Base-by-base conservation (phyloP, 192 early-diverging fungal species). In the Coemansia sp. region DNA sequence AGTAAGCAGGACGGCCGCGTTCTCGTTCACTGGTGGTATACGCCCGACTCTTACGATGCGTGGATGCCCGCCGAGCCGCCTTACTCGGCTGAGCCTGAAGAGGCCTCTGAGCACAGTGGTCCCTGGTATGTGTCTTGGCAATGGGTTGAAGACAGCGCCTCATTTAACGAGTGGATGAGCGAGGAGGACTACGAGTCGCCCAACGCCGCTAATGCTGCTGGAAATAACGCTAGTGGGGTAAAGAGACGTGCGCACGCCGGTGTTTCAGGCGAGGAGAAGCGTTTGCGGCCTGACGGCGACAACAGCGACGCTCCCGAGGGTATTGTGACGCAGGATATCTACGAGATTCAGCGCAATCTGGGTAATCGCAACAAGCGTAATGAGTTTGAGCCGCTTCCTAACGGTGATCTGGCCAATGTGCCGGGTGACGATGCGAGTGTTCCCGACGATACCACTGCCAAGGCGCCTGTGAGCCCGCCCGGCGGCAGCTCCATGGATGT, bases 81-180 rank as follows among this genome's bases (percentile, higher is more conserved):
- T 39, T 90, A 86, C 63, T 74, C 75, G 14, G 87, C 87, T 44
- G 89, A 90, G 62, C 72, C 80, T 7, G 80, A 82, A 85, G 88
- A 53, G 83, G 85, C 86, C 0, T 89, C 87, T 2, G 82, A 87
- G 32, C 91, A 90, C 64, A 72, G 55, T 9, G 92, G 92, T 0
- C 79, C 90, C 0, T 94, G 92, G 91, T 80, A 82, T 41, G 86
- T 95, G 11, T 86, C 85, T 21, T 72, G 67, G 15, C 86, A 89
- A 32, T 95, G 93, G 93, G 59, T 95, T 38, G 77, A 86, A 17
- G 94, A 94, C 65, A 94, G 90, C 75, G 66, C 74, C 32, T 75
- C 76, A 23, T 92, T 87, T 66, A 89, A 90, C 76, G 93, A 95
- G 72, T 90, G 92, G 89, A 89, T 91, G 85, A 93, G 92, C 64